A percentile compares a stretch with the other conserved stretches of the same genome.
These are phyloP conservation scores for Priceomyces castillae DNA, from an alignment of 805 yeast species.

Conservation along the genomic window DNA sequence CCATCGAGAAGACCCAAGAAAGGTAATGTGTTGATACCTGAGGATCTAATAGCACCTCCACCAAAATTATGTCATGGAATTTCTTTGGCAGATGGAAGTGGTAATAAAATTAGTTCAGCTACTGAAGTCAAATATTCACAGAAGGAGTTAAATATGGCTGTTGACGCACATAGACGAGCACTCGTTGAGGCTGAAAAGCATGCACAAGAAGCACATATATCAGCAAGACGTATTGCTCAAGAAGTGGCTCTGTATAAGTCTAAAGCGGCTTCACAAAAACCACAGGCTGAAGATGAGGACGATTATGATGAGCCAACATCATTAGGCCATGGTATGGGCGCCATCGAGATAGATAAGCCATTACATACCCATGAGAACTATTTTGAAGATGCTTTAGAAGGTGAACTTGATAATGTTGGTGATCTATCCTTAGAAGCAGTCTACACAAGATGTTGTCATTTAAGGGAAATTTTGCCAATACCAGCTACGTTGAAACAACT, in stretches of 20 bases:
- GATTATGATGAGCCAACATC: slow-evolving; percentile 1
- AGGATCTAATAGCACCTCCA: slow-evolving; percentile 62
- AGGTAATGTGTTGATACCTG: slow-evolving; percentile 57
- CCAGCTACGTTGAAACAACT: slow-evolving; percentile 72
- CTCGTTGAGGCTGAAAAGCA: slow-evolving; percentile 63
- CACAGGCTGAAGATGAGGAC: slow-evolving; percentile 9
- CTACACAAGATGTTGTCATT: slow-evolving; percentile 85
- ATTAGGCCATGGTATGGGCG: slow-evolving; percentile 7
- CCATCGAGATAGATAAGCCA: slow-evolving; percentile 66
- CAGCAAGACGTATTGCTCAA: slow-evolving; percentile 66
- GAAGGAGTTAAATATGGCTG: slow-evolving; percentile 52
- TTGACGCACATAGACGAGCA: slow-evolving; percentile 56
- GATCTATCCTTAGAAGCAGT: slow-evolving; percentile 45
- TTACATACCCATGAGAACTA: slow-evolving; percentile 58
- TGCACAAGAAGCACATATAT: slow-evolving; percentile 71
- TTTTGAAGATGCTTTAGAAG: slow-evolving; percentile 36
- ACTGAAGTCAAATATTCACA: slow-evolving; percentile 32
- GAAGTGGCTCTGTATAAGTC: slow-evolving; percentile 54
- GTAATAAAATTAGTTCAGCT: slow-evolving; percentile 23
- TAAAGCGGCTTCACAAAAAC: slow-evolving; percentile 5
- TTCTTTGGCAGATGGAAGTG: slow-evolving; percentile 40
- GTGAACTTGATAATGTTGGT: slow-evolving; percentile 14
- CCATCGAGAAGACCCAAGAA: slow-evolving; percentile 54
- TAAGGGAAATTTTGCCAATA: slow-evolving; percentile 87
- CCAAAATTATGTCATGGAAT: slow-evolving; percentile 69